Evolutionary conservation across 2,329 filamentous ascomycete species (phyloP).

Genomic region (Lomentospora prolificans): DNA sequence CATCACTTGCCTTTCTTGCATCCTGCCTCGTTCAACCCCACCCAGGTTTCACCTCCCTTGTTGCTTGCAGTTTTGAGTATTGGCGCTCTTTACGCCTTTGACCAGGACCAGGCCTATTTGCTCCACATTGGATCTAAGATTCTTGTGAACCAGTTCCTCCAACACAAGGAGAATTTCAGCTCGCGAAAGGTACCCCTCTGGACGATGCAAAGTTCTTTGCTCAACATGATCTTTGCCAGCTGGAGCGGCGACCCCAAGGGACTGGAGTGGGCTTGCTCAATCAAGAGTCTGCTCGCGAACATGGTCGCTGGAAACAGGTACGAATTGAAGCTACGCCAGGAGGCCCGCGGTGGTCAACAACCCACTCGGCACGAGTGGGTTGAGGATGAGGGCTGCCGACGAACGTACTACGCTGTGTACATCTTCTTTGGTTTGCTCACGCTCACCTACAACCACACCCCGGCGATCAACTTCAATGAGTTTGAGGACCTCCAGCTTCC

Average conservation of each 20-base stretch:
- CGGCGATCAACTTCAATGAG: slow-evolving; percentile 96
- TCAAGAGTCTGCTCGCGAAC: slow-evolving; percentile 94
- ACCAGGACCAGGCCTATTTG: slow-evolving; percentile 94
- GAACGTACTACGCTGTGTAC: slow-evolving; percentile 97
- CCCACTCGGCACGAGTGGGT: slow-evolving; percentile 88
- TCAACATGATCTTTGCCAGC: slow-evolving; percentile 99
- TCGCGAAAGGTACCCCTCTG: slow-evolving; percentile 94
- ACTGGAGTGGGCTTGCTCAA: slow-evolving; percentile 96
- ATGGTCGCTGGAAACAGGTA: slow-evolving; percentile 98
- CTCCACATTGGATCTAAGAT: slow-evolving; percentile 97
- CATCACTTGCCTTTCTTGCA: slow-evolving; percentile 95
- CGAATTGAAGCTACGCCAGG: slow-evolving; percentile 85
- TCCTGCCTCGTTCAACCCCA: slow-evolving; percentile 78
- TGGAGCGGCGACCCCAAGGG: slow-evolving; percentile 98
- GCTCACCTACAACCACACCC: slow-evolving; percentile 94
- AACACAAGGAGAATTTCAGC: slow-evolving; percentile 98
- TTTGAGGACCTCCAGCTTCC: slow-evolving; percentile 89
- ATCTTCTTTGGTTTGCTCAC: slow-evolving; percentile 97
- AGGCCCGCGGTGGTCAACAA: slow-evolving; percentile 66
- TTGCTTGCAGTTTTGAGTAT: slow-evolving; percentile 88
- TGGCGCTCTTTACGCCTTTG: slow-evolving; percentile 91
- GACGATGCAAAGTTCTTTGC: slow-evolving; percentile 93
- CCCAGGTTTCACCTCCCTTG: slow-evolving; percentile 69
- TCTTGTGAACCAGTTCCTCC: slow-evolving; percentile 89
- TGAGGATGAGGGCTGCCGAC: slow-evolving; percentile 89